Conservation (phyloP, 768 basidiomycete genomes). For the Lentinus tigrinus region DNA sequence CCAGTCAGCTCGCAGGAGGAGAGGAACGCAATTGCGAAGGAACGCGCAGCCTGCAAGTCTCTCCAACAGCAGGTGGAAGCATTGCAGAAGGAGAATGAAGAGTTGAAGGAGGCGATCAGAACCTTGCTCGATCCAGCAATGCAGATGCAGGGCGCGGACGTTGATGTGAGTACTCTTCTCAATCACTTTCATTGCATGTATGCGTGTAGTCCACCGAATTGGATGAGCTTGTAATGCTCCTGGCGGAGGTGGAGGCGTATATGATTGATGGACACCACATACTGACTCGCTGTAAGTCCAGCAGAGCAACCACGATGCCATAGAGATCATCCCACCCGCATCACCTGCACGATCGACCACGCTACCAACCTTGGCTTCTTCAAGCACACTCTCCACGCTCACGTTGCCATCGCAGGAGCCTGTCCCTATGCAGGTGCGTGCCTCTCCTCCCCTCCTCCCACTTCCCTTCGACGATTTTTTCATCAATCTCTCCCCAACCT, state of each 20-base stretch:
- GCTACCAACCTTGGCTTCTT: not conserved
- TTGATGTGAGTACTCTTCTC: too few relatives aligned
- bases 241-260: too few relatives aligned
- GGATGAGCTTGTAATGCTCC: not conserved
- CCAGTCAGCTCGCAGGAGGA: not conserved
- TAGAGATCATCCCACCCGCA: not conserved
- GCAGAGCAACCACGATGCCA: not conserved
- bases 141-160: not conserved
- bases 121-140: not conserved
- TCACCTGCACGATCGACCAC: not conserved
- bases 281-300: slow-evolving; percentile 1
- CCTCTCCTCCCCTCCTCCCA: not conserved
- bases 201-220: not conserved
- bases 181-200: too few relatives aligned
- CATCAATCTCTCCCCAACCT: not conserved
- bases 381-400: not conserved
- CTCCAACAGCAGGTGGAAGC: not conserved
- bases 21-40: not conserved
- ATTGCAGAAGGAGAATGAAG: not conserved
- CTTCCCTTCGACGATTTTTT: not conserved
- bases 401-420: not conserved
- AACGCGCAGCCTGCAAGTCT: not conserved
- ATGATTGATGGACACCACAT: not conserved
- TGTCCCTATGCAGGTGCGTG: slow-evolving; percentile 8
- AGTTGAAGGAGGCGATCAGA: not conserved